Conservation (phyloP, 2,329 filamentous ascomycete species). For the Stagonosporopsis rhizophila region DNA sequence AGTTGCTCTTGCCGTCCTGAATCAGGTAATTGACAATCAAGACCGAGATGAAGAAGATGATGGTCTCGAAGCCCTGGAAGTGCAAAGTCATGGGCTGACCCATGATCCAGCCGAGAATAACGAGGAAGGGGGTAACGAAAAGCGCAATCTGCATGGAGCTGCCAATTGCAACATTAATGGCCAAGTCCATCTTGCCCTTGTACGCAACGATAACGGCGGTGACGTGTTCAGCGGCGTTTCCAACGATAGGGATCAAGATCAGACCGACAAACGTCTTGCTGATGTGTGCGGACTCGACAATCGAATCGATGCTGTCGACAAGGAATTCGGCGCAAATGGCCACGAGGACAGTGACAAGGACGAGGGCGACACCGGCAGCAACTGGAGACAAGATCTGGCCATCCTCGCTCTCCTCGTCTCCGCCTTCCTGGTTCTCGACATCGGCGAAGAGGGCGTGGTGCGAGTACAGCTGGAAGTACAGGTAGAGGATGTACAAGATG, state of each 20-base stretch:
- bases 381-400: constrained; percentile 55
- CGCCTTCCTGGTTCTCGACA: constrained; percentile 41
- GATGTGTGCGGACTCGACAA: constrained; percentile 60
- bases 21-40: constrained; percentile 90
- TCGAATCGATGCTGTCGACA: constrained; percentile 62
- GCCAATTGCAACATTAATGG: constrained; percentile 63
- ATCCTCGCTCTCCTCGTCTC: constrained; percentile 39
- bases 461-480: constrained; percentile 62
- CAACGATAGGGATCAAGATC: constrained; percentile 64
- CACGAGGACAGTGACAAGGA: constrained; percentile 58
- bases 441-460: constrained; percentile 58
- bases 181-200: constrained; percentile 66
- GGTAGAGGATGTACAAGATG: constrained; percentile 61
- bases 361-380: constrained; percentile 54
- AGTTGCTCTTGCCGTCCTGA: constrained; percentile 84
- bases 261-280: constrained; percentile 65
- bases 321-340: constrained; percentile 62
- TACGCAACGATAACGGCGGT: constrained; percentile 62
- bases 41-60: constrained; percentile 82
- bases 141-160: constrained; percentile 64
- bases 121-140: constrained; percentile 64
- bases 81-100: constrained; percentile 69
- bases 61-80: constrained; percentile 88
- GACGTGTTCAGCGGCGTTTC: constrained; percentile 64
- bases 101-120: constrained; percentile 64